Evolutionary conservation across 163 green algal species (phyloP), one percentile per base, ranked within the genome.

Genomic region (Chlorella variabilis): DNA sequence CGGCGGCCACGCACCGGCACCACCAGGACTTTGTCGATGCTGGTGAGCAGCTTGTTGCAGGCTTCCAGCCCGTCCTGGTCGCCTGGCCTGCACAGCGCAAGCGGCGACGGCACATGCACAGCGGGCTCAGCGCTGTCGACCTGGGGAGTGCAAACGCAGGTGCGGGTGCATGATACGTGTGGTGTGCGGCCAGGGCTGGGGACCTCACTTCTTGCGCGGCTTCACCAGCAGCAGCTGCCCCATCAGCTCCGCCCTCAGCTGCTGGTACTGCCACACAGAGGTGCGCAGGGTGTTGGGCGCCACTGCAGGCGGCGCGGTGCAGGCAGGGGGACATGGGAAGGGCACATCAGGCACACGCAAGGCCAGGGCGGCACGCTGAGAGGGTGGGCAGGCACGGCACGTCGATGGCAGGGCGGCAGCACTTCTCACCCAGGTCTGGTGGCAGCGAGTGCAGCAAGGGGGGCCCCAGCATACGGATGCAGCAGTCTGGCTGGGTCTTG

Each of bases 221-320:
- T 80, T 80, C 34, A 80, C 27, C 73, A 80, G 73, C 73, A 80
- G n/a, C 20, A 34, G 51, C 56, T 80, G 73, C 36, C 20, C 33
- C 20, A 31, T 8, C 54, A 80, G 73, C 73, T 69, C 56, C 33
- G 13, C 48, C 6, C 18, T 27, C 18, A 70, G 73, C 54, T 58
- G 13, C 56, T 45, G 27, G 38, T 39, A 80, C 56, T 80, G 73
- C 56, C 36, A 58, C 23, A 58, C 17, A 15, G 18, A 20, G n/a
- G 73, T 70, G 23, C 34, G n/a, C 51, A 80, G 8, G 17, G 51
- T 63, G 73, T 58, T 3, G 25, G 9, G 56, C 36, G 62, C 56
- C 27, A 80, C 71, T 78, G 71, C 51, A n/a, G 34, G 49, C 54
- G 23, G 25, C 2, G 7, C 29, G 25, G 39, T 29, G 39, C 17